Base-by-base conservation (phyloP, 2,329 filamentous ascomycete genomes). In the Ascochyta koolunga region DNA sequence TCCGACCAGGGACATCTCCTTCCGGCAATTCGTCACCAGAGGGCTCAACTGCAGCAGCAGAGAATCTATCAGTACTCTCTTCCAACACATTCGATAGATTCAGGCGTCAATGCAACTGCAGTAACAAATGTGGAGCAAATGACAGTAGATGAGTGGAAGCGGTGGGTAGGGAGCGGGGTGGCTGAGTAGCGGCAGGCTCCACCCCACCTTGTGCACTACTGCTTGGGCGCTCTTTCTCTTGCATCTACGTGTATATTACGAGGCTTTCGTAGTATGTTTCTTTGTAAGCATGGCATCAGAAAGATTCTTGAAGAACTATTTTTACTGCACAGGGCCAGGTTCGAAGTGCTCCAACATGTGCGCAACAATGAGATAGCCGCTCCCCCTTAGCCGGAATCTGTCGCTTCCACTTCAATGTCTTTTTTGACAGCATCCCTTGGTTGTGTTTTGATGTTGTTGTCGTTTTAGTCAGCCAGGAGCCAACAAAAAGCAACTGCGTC, bases 71-170 rank as follows among this genome's bases (percentile, higher is more conserved):
- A 25, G 5, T 33, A 47, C 29, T 10, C 37, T 2, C 33, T 39
- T 8, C 19, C 25, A 25, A 16, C 18, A 27, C 27, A 36, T 19
- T 7, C 27, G 4, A 40, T 33, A 18, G 32, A 13, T 24, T n/a
- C 31, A 43, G 32, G 25, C n/a, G 16, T 16, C 11, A 16, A 21
- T 29, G 33, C 21, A 15, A 24, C 27, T 4, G 22, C 41, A 27
- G 36, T 19, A 24, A 22, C n/a, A 16, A 41, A 29, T 33, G 36
- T 42, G 46, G 46, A 56, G 21, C 52, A 50, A 19, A 42, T 35
- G 27, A 42, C 42, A 15, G 37, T 42, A 16, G 38, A 50, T n/a
- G 35, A 56, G 19, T 55, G 46, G 52, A 55, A 42, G 22, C 40
- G 24, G 38, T 55, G 52, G 52, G 31, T 31, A 32, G 32, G 25